Evolutionary conservation across 768 basidiomycete genomes (phyloP).

Genomic region (Suillus americanus): DNA sequence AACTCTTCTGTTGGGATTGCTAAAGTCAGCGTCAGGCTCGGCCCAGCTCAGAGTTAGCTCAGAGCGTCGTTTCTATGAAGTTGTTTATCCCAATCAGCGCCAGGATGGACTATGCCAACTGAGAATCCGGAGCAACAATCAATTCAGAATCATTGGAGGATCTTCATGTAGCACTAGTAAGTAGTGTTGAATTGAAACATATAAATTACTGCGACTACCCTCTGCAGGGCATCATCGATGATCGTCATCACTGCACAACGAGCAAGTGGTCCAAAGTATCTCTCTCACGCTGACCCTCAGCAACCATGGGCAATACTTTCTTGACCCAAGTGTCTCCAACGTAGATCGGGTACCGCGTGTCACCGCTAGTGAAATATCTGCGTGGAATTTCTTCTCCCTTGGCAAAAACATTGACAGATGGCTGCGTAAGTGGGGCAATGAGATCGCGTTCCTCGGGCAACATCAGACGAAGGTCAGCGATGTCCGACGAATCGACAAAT

Average conservation of each 20-base stretch:
- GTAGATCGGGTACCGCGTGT: conserved; percentile 11
- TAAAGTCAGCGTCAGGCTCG: no score
- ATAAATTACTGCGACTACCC: not conserved
- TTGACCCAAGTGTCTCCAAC: conserved; percentile 24
- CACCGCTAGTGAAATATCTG: conserved; percentile 10
- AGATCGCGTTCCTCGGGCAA: conserved; percentile 9
- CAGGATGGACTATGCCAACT: no score
- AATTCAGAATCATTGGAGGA: not conserved
- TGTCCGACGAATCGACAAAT: conserved; percentile 15
- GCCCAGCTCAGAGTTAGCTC: no score
- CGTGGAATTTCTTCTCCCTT: conserved; percentile 18
- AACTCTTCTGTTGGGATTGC: no score
- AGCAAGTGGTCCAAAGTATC: not conserved
- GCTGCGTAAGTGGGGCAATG: conserved; percentile 11
- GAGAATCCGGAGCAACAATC: no score
- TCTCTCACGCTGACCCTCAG: not conserved
- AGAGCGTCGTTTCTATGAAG: no score
- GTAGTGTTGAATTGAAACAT: not conserved
- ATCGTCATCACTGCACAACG: not conserved
- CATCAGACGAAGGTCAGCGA: conserved; percentile 7
- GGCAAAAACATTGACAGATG: conserved; percentile 8
- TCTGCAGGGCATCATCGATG: not conserved
- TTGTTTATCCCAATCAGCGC: no score
- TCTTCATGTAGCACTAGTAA: not conserved
- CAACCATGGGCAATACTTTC: conserved; percentile 7